phyloP scores from a whole-genome alignment of 2,329 filamentous ascomycete genomes.

The Sporothrix protearum region DNA sequence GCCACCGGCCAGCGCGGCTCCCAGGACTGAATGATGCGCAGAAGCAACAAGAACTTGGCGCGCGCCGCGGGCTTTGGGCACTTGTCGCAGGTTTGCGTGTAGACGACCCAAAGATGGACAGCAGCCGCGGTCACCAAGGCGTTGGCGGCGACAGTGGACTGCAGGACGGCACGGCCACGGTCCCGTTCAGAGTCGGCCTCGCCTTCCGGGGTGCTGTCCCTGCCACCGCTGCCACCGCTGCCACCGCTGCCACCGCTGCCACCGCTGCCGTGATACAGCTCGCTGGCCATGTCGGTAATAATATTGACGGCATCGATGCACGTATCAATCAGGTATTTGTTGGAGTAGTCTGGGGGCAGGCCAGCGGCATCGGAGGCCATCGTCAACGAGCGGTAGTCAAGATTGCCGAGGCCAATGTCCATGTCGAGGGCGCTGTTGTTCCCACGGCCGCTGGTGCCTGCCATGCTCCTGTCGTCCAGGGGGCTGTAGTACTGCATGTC shows the following conservation, averaged over 20 bases:
- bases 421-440: background rate
- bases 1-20: conserved; percentile 20
- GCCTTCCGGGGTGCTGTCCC: background rate
- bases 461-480: background rate
- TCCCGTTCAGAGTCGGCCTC: background rate
- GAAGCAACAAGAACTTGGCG: conserved; percentile 5
- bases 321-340: background rate
- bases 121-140: conserved; percentile 8
- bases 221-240: background rate
- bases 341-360: background rate
- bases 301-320: conserved; percentile 9
- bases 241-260: background rate
- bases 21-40: conserved; percentile 14
- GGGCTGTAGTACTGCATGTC: conserved; percentile 19
- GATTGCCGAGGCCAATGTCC: background rate
- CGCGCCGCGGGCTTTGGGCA: conserved; percentile 18
- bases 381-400: background rate
- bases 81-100: conserved; percentile 20
- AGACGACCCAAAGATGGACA: conserved; percentile 17
- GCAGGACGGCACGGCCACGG: background rate
- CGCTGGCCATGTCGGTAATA: conserved; percentile 5
- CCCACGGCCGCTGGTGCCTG: background rate
- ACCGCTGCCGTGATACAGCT: background rate
- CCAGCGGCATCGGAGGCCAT: background rate
- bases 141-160: background rate